Evolutionary conservation across 2,329 filamentous ascomycete genomes (phyloP).

Genomic region (Microdochium bolleyi): DNA sequence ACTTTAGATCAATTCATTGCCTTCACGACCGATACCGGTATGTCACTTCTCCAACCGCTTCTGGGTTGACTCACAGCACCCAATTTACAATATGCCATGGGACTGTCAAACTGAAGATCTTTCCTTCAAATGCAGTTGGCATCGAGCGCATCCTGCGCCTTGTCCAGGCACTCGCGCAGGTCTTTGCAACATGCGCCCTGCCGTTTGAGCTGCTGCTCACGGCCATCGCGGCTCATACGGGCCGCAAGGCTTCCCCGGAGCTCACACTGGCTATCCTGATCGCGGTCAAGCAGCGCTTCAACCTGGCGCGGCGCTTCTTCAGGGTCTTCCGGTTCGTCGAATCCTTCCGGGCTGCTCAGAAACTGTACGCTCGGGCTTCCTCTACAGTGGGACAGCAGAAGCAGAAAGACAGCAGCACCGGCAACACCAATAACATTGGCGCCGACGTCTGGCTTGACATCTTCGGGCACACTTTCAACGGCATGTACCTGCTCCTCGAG

Average conservation of each 20-base stretch:
- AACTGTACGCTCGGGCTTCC: slow-evolving; percentile 25
- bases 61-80: no score
- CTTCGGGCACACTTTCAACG: slow-evolving; percentile 49
- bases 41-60: background rate
- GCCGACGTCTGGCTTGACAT: slow-evolving; percentile 42
- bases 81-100: no score
- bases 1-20: slow-evolving; percentile 29
- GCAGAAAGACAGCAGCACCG: no score
- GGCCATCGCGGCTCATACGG: slow-evolving; percentile 7
- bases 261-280: slow-evolving; percentile 21
- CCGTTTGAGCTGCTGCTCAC: slow-evolving; percentile 26
- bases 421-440: slow-evolving; percentile 1
- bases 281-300: slow-evolving; percentile 31
- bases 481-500: slow-evolving; percentile 62
- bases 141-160: slow-evolving; percentile 54
- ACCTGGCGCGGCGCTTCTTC: slow-evolving; percentile 51
- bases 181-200: slow-evolving; percentile 36
- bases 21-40: slow-evolving; percentile 40
- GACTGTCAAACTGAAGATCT: no score
- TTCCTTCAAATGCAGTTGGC: slow-evolving; percentile 33
- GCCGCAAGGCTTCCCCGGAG: slow-evolving; percentile 12
- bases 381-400: slow-evolving; percentile 7
- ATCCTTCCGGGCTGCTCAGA: slow-evolving; percentile 43
- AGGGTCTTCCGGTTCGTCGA: slow-evolving; percentile 63
- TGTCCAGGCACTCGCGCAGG: slow-evolving; percentile 41